Evolutionary conservation across 257 asterid genomes (phyloP), one percentile per base, ranked within the genome.

Genomic region (Plantago major): DNA sequence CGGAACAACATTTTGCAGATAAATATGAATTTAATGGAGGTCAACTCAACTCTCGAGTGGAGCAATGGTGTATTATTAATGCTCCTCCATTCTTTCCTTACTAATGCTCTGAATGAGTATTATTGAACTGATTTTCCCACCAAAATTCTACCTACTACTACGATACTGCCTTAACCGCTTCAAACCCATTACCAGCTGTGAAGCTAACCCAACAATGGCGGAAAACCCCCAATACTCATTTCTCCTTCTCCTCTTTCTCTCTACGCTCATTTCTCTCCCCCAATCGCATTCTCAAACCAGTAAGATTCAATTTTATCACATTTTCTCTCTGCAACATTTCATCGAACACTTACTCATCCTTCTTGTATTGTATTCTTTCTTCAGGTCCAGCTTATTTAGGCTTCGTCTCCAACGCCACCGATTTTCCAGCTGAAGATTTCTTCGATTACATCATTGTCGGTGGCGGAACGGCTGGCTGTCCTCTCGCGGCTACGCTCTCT

Each of bases 381-480:
- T 68, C 79, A 87, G 94, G 81, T 81, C 92, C 95, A 14, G 71
- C 66, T 33, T 84, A 87, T 62, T 60, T 82, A 65, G 74, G 76
- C 0, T 69, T 84, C 57, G 74, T 77, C 19, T 67, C 79, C 45
- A 83, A 87, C 30, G 95, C 90, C 3, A 90, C 92, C 3, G 92
- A 78, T 2, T 82, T 84, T 55, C 92, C 94, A 2, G 11, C 72
- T 10, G 79, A 76, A 38, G 85, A 83, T 33, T 78, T 78, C 76
- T 80, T 66, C 45, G 90, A 80, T 47, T 80, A 83, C 79, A 76
- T 83, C 46, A 54, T 80, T 2, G 90, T 87, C 46, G 96, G 96
- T 26, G 99, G 99, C 42, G 99, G 99, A 60, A 92, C 99, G 33
- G 81, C 95, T 42, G 96, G 97, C 13, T 89, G 99, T 73, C 96